phyloP scores from a whole-genome alignment of 345 rosid species.

The Ceriops zippeliana region DNA sequence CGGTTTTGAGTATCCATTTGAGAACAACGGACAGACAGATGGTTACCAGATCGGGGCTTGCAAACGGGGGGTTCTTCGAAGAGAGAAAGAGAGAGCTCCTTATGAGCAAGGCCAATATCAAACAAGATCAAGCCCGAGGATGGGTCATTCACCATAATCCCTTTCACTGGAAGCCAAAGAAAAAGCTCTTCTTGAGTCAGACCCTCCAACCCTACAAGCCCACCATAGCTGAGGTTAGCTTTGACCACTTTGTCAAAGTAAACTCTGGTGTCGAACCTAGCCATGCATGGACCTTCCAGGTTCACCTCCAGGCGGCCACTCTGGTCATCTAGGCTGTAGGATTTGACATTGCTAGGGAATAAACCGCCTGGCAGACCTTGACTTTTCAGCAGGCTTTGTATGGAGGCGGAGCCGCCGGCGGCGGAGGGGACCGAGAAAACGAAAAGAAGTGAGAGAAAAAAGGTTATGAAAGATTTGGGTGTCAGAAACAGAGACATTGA shows the following conservation, averaged over 20 bases:
- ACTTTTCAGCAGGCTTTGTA: constrained; percentile 57
- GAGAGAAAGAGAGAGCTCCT: constrained; percentile 74
- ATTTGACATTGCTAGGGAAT: constrained; percentile 63
- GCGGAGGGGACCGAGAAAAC: constrained; percentile 12
- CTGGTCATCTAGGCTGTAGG: constrained; percentile 46
- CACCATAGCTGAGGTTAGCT: constrained; percentile 84
- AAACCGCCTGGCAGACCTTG: constrained; percentile 84
- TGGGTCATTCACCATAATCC: constrained; percentile 69
- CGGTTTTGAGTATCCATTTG: too few species aligned
- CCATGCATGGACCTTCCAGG: constrained; percentile 64
- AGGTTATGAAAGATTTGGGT: constrained; percentile 19
- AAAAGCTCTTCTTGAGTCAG: constrained; percentile 78
- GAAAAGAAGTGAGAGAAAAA: constrained; percentile 23
- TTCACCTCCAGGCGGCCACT: constrained; percentile 59
- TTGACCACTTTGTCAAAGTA: constrained; percentile 59
- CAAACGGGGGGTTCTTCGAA: constrained; percentile 91
- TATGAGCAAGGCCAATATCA: constrained; percentile 81
- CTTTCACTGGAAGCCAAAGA: constrained; percentile 81
- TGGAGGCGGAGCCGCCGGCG: constrained; percentile 31
- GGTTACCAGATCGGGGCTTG: constrained; percentile 44
- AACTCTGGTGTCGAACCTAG: constrained; percentile 70
- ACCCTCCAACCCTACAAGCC: constrained; percentile 72
- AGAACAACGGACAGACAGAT: background rate
- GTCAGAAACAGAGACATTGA: constrained; percentile 34
- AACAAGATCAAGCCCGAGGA: constrained; percentile 75